Conservation (phyloP, 768 basidiomycete genomes). For the Termitomyces heimii region DNA sequence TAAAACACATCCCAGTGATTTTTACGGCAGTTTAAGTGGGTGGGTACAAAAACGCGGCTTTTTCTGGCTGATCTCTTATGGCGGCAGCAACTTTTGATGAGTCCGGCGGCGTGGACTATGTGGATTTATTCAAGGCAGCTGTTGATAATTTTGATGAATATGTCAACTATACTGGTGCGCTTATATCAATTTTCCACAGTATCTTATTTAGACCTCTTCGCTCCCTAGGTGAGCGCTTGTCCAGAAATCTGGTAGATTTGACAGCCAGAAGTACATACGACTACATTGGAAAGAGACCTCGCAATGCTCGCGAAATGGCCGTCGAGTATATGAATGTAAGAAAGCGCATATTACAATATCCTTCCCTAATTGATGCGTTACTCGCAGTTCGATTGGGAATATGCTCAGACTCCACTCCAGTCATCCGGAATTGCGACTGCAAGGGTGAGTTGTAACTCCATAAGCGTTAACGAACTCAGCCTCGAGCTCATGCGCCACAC, state of each 20-base stretch:
- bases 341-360: not conserved
- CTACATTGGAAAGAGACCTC: conserved; percentile 38
- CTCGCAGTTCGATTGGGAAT: conserved; percentile 40
- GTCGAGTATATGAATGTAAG: conserved; percentile 51
- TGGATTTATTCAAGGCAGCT: conserved; percentile 34
- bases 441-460: conserved; percentile 15
- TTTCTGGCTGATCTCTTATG: not conserved
- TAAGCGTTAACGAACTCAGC: not conserved
- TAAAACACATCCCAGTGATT: conserved; percentile 36
- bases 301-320: conserved; percentile 39
- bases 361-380: not conserved
- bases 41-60: not conserved
- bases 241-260: conserved; percentile 41
- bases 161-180: conserved; percentile 33
- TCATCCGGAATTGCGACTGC: conserved; percentile 48
- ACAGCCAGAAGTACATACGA: conserved; percentile 50
- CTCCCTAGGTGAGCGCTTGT: conserved; percentile 36
- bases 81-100: conserved; percentile 48
- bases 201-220: not conserved
- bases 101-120: conserved; percentile 42
- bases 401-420: conserved; percentile 54
- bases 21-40: conserved; percentile 37
- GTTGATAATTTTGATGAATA: conserved; percentile 25
- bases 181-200: no score
- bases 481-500: not conserved